Evolutionary conservation across 768 basidiomycete genomes (phyloP), one percentile per base, ranked within the genome.

Genomic region (Myochromella boudieri): DNA sequence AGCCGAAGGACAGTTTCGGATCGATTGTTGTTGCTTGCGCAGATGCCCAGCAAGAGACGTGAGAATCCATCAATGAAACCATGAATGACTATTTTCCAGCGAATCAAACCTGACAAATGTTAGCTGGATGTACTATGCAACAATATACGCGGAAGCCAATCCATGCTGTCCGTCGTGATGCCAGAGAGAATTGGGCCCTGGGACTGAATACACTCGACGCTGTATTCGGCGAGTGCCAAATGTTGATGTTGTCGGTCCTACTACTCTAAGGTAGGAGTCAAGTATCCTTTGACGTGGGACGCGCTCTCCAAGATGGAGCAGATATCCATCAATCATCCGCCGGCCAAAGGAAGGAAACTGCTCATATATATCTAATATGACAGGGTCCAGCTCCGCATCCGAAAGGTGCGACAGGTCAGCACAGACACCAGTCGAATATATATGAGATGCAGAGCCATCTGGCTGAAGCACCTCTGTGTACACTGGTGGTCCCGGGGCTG

Each of bases 11-110:
- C 71, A 3, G 72, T 78, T 0, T 53, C 29, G 2, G 68, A 63
- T 1, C 58, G 48, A 48, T 78, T 76, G 53, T 78, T 77, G 57
- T 60, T 64, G 49, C 58, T 64, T 1, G 62, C 71, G 9, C 53
- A 37, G 21, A 76, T 52, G 5, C 65, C 69, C 2, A 60, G 59
- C 1, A 75, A 53, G 15, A 69, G 56, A 4, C 46, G 49, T 1
- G 60, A 58, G n/a, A n/a, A n/a, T n/a, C n/a, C n/a, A n/a, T n/a
- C n/a, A n/a, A n/a, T n/a, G n/a, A n/a, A n/a, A n/a, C 44, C 62
- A 54, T 66, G 63, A 21, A 62, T 61, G 20, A 68, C 58, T 37
- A 68, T 60, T 27, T 57, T 56, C 58, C 60, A 69, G 0, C 53
- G 59, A 12, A 67, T 68, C 1, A 69, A 49, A 4, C 62, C 66